Percentiles rank a stretch among this genome's conserved stretches.
These are phyloP conservation scores for Westerdykella sp. DNA, from an alignment of 2,329 filamentous ascomycete species.

Conservation along the genomic window DNA sequence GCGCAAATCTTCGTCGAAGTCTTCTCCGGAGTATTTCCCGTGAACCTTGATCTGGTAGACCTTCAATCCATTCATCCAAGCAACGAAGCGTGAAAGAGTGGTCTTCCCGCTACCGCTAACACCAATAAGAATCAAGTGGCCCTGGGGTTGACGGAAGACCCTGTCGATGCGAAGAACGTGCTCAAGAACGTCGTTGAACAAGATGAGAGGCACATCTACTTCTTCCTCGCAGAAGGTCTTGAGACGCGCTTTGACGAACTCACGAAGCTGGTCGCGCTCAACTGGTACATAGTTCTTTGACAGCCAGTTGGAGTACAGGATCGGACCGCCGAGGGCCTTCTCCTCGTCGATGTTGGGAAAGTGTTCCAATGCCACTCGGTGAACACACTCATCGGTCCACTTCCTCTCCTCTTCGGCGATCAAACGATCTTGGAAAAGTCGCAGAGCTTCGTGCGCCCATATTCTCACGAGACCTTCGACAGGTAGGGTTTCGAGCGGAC, in stretches of 20 bases:
- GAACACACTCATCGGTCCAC: constrained; percentile 89
- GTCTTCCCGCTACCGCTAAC: constrained; percentile 99
- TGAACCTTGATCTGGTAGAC: constrained; percentile 99
- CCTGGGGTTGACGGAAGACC: constrained; percentile 96
- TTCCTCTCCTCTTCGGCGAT: constrained; percentile 88
- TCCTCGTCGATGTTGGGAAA: constrained; percentile 95
- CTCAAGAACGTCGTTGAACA: constrained; percentile 99
- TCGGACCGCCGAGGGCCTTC: constrained; percentile 82
- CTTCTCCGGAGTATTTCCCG: constrained; percentile 93
- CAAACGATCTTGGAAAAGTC: constrained; percentile 94
- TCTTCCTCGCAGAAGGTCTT: constrained; percentile 99
- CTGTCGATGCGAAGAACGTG: constrained; percentile 97
- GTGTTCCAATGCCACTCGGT: constrained; percentile 77
- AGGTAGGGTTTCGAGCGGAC: constrained; percentile 78
- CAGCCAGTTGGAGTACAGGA: constrained; percentile 98
- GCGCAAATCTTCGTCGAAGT: constrained; percentile 96
- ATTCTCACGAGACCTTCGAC: constrained; percentile 91
- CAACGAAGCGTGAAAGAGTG: constrained; percentile 92
- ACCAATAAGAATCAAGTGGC: constrained; percentile 95
- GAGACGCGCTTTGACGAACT: constrained; percentile 94
- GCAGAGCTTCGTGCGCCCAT: constrained; percentile 95
- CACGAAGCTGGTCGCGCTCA: constrained; percentile 86
- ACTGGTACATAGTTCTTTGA: constrained; percentile 98
- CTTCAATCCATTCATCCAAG: constrained; percentile 99
- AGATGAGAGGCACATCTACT: constrained; percentile 92